Evolutionary conservation across 768 basidiomycete genomes (phyloP), one percentile per base, ranked within the genome.

Genomic region (Pleurotus tuoliensis): DNA sequence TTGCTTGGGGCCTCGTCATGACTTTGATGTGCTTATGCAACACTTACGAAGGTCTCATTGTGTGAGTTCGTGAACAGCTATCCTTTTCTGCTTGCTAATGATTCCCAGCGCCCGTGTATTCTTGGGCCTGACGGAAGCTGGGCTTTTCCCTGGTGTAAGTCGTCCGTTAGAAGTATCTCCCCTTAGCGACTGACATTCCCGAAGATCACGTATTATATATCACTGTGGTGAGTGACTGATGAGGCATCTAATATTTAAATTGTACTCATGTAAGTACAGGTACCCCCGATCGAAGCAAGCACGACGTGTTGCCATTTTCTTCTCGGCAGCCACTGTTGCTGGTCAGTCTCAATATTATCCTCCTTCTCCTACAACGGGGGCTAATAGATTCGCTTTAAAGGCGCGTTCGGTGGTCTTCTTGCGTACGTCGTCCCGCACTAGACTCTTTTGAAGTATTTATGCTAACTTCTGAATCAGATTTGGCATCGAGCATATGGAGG

Each of bases 241-340:
- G 30, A 34, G 11, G 8, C 2, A 30, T 30, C 9, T 1, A 11
- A 11, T 34, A 2, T 34, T 11, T 34, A 0, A 11, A 9, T 9
- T 34, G 30, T 11, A 34, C 11, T 34, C 8, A 34, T 11, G n/a
- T 22, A 16, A 3, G 15, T 11, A 3, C 22, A 53, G 51, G 51
- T 78, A 86, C 65, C 73, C 77, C 22, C 74, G 79, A 22, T 67
- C 68, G 34, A 80, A 84, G 52, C 76, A 81, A 59, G 80, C 77
- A 13, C 68, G 71, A 61, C 81, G 82, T 3, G 73, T 82, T 47
- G 78, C 83, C 3, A 65, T 82, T 43, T 84, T 84, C 69, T 83
- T 82, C 65, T 77, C 78, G 8, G 78, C 81, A 25, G 81, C 83
- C 2, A 82, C 80, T 2, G 63, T 78, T 7, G 74, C 81, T 5